phyloP scores from a whole-genome alignment of 169 alveolate species.

The Plasmodium adleri region DNA sequence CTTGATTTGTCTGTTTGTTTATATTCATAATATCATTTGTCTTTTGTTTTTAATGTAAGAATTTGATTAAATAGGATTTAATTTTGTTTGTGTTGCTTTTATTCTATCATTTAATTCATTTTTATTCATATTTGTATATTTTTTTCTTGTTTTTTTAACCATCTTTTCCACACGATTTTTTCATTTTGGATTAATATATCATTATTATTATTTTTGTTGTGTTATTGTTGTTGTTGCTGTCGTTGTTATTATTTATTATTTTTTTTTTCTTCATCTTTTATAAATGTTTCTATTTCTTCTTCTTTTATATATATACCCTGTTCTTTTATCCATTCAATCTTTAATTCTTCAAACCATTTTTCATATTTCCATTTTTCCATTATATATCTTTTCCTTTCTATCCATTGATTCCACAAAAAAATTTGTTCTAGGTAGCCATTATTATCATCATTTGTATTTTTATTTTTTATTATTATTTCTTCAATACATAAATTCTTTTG shows the following conservation, averaged over 20 bases:
- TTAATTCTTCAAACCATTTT: not conserved
- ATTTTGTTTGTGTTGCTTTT: too few relatives aligned
- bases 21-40: too few relatives aligned
- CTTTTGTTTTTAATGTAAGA: too few relatives aligned
- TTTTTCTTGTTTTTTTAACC: not conserved
- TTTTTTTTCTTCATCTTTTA: not conserved
- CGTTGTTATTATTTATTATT: too few relatives aligned
- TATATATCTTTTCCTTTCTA: not conserved
- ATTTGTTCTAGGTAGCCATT: not conserved
- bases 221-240: too few relatives aligned
- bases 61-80: too few relatives aligned
- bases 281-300: not conserved
- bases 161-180: not conserved
- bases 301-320: not conserved
- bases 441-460: not conserved
- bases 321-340: conserved; percentile 4
- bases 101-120: too few relatives aligned
- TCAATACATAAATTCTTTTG: not conserved
- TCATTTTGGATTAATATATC: not conserved
- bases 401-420: not conserved
- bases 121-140: not conserved
- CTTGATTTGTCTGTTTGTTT: too few relatives aligned
- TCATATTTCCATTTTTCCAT: not conserved
- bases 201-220: too few relatives aligned
- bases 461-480: not conserved